Percentiles rank a stretch among this genome's conserved stretches.
These are phyloP conservation scores for Paspalum vaginatum DNA, from an alignment of 176 grass and related monocot genomes.

Conservation along the genomic window DNA sequence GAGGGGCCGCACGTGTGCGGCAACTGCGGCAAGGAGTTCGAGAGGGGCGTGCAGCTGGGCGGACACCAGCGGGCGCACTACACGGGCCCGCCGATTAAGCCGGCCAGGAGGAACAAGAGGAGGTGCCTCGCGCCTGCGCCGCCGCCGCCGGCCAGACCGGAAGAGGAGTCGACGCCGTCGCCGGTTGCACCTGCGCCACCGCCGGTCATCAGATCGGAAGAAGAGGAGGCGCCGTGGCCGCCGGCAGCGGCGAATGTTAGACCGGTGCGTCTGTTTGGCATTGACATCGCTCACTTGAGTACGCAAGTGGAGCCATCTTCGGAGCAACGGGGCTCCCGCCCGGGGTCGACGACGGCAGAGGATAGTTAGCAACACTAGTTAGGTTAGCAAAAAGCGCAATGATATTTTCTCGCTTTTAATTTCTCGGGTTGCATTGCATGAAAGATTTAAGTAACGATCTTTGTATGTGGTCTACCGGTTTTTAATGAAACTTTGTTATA, in stretches of 20 bases:
- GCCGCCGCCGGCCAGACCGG: too few relatives aligned
- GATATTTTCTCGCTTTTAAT: too few relatives aligned
- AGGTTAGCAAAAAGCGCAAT: too few relatives aligned
- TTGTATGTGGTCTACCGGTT: too few relatives aligned
- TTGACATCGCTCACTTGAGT: neutral
- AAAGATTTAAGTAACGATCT: too few relatives aligned
- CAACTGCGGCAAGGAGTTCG: neutral
- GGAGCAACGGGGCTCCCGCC: neutral
- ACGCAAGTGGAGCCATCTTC: neutral
- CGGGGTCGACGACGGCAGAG: too few relatives aligned
- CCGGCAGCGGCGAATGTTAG: neutral
- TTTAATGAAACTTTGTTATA: too few relatives aligned
- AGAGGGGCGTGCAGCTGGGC: neutral
- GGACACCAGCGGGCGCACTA: conserved; percentile 13
- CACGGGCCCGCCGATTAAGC: neutral
- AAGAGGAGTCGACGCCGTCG: neutral
- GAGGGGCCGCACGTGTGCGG: neutral
- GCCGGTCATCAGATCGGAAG: too few relatives aligned
- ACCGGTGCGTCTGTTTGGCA: neutral
- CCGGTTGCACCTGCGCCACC: too few relatives aligned
- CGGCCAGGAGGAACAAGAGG: conserved; percentile 2
- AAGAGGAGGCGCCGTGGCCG: neutral
- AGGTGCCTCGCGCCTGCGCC: neutral
- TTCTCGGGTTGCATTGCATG: too few relatives aligned
- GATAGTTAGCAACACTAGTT: too few relatives aligned